Evolutionary conservation across 1,284 basidiomycete genomes (phyloP).

Genomic region (Entoloma clypeatum): DNA sequence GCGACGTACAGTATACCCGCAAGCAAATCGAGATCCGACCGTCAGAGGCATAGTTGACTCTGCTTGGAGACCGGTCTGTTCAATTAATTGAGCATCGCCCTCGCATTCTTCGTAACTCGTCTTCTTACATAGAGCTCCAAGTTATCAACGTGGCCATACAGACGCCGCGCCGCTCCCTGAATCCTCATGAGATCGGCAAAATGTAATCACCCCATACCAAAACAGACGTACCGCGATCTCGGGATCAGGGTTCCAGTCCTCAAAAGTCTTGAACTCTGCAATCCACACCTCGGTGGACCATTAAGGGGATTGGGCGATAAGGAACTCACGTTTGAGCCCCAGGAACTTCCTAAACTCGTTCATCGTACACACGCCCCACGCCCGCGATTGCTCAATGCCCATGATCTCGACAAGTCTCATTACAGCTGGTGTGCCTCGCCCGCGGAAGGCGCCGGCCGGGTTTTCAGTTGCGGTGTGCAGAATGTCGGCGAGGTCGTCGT

Average conservation of each 20-base stretch:
- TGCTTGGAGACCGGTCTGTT: conserved; percentile 43
- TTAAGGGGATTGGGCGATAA: background rate
- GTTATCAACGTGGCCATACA: conserved; percentile 50
- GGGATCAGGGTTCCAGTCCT: conserved; percentile 53
- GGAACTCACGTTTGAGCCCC: conserved; percentile 36
- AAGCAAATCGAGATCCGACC: conserved; percentile 41
- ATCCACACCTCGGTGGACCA: background rate
- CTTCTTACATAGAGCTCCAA: conserved; percentile 47
- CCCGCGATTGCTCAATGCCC: too few species aligned
- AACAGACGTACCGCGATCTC: conserved; percentile 33
- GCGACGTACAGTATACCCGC: conserved; percentile 42
- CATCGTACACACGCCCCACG: conserved; percentile 36
- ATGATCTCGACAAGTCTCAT: conserved; percentile 43
- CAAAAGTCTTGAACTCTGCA: conserved; percentile 37
- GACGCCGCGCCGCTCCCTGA: conserved; percentile 39
- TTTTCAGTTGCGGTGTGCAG: conserved; percentile 34
- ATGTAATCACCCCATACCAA: background rate
- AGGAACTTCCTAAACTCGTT: conserved; percentile 55
- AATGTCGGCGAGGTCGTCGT: conserved; percentile 28
- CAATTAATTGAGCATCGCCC: too few species aligned
- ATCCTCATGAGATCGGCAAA: background rate
- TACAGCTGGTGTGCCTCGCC: conserved; percentile 37
- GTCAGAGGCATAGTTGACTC: conserved; percentile 49
- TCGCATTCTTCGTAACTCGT: too few species aligned
- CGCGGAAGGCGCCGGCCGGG: conserved; percentile 40